A percentile compares a stretch with the other conserved stretches of the same genome.
Evolutionary conservation across 306 rosid genomes (phyloP).

Genomic region (Senna siamea): DNA sequence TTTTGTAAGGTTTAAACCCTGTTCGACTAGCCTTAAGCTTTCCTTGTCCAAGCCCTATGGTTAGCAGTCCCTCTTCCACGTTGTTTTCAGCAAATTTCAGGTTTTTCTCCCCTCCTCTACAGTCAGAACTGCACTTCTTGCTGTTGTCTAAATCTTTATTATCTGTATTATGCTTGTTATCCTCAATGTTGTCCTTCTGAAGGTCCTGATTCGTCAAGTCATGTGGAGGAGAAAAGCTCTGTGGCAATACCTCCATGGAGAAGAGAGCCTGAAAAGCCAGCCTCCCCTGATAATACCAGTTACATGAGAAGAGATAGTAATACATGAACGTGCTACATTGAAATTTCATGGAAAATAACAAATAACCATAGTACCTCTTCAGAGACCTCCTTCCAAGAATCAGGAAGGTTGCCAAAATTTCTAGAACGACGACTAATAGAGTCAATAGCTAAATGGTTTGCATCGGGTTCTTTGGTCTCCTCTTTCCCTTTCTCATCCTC

Average conservation of each 20-base stretch:
- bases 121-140: conserved; percentile 46
- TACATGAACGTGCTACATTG: conserved; percentile 13
- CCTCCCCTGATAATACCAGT: conserved; percentile 64
- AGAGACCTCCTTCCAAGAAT: conserved; percentile 93
- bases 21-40: conserved; percentile 70
- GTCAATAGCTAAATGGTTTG: conserved; percentile 55
- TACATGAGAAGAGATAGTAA: conserved; percentile 41
- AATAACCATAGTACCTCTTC: conserved; percentile 67
- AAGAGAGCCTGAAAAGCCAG: conserved; percentile 89
- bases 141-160: conserved; percentile 44
- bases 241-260: conserved; percentile 83
- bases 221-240: conserved; percentile 84
- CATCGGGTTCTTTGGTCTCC: conserved; percentile 62
- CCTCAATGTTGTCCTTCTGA: conserved; percentile 41
- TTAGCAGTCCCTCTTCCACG: conserved; percentile 58
- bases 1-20: conserved; percentile 94
- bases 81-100: conserved; percentile 43
- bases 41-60: conserved; percentile 73
- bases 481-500: conserved; percentile 62
- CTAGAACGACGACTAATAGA: conserved; percentile 61
- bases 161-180: conserved; percentile 42
- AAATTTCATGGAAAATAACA: conserved; percentile 18
- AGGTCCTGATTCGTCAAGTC: conserved; percentile 45
- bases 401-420: conserved; percentile 56
- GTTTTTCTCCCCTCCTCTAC: conserved; percentile 44